Percentiles rank a stretch among this genome's conserved stretches.
These are phyloP conservation scores for Saccharomyces hybrid DNA, from an alignment of 1,139 yeast genomes.

Conservation along the genomic window DNA sequence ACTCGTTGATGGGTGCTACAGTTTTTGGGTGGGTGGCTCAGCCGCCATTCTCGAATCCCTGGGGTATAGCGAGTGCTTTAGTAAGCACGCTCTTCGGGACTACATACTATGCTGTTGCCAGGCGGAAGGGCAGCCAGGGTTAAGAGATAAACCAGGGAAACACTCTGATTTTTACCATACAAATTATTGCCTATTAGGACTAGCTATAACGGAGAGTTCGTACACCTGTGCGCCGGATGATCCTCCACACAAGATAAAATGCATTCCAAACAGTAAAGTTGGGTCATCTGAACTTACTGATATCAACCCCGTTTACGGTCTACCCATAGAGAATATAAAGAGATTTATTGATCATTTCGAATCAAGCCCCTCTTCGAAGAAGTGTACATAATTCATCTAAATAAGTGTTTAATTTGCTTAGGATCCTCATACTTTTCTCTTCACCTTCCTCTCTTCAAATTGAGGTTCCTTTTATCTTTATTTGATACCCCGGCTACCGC, in stretches of 20 bases:
- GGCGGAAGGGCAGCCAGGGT: conserved; percentile 52
- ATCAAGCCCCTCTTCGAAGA: conserved; percentile 2
- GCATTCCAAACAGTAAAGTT: conserved; percentile 11
- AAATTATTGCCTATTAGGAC: conserved; percentile 73
- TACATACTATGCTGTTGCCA: conserved; percentile 78
- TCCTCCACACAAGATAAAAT: conserved; percentile 19
- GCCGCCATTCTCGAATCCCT: conserved; percentile 45
- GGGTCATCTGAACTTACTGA: conserved; percentile 24
- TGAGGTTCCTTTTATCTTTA: background rate
- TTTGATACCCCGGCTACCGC: background rate
- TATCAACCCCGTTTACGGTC: conserved; percentile 60
- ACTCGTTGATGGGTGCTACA: conserved; percentile 91
- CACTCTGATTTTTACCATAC: conserved; percentile 84
- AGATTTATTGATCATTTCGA: conserved; percentile 21
- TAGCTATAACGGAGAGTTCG: conserved; percentile 56
- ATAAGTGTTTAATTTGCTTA: background rate
- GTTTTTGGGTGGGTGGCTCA: conserved; percentile 91
- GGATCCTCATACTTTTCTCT: conserved; percentile 2
- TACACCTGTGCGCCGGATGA: conserved; percentile 22
- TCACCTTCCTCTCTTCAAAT: background rate
- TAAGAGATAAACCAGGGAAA: conserved; percentile 82
- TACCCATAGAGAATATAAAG: conserved; percentile 36
- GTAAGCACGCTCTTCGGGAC: conserved; percentile 49
- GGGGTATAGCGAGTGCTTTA: conserved; percentile 35
- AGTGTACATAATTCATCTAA: background rate